Evolutionary conservation across 1,284 basidiomycete species (phyloP), one percentile per base, ranked within the genome.

Genomic region (Cutaneotrichosporon sp.): DNA sequence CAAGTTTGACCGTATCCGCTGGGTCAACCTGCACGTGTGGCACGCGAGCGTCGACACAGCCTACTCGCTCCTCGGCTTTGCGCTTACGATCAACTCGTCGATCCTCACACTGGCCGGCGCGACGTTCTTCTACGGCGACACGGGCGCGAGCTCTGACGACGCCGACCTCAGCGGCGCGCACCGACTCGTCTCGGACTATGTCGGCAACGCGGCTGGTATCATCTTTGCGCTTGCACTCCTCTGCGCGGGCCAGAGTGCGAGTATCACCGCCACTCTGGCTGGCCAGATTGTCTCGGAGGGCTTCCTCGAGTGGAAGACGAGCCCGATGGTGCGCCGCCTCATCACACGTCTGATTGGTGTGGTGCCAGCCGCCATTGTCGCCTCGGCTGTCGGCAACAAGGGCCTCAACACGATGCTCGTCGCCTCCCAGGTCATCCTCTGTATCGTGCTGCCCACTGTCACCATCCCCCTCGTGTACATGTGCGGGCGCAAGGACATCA

Each of bases 221-320:
- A 80, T 95, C 51, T 97, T 97, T 71, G 93, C 94, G 0, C 75
- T 97, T 43, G 91, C 90, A 0, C 81, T 97, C 8, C 84, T 97
- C 10, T 87, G 89, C 42, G 73, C 93, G 0, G 95, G 95, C 4
- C 93, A 98, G 82, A 92, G 91, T 67, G 91, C 95, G 0, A 92
- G 90, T 10, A 87, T 98, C 64, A 91, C 97, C 1, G 94, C 92
- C 8, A 98, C 94, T 0, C 84, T 98, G 13, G 90, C 93, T 0
- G 95, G 95, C 25, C 84, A 98, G 79, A 88, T 94, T 49, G 90
- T 98, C 34, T 89, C 89, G 0, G 95, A 98, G 79, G 95, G 95
- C 0, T 97, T 97, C 79, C 84, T 99, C 64, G 86, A 87, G 60
- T 98, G 95, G 95, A 85, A 85, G 56, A 85, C 92, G 53, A 89